Conservation (phyloP, 257 asterid species). For the Apocynum venetum region DNA sequence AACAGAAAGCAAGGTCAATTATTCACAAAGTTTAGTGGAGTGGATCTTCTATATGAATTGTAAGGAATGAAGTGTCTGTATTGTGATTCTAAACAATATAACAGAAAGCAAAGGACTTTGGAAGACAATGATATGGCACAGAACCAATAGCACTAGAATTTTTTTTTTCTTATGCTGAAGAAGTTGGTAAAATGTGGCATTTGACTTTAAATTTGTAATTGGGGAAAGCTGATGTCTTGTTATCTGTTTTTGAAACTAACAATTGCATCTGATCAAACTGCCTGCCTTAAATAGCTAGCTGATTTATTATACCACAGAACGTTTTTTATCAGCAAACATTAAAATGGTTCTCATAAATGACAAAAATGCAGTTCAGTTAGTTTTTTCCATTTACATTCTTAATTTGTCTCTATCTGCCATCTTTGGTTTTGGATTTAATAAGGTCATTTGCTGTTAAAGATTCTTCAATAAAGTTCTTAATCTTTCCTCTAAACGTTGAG, state of each 20-base stretch:
- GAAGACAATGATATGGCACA: not conserved
- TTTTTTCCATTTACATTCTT: not conserved
- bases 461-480: not conserved
- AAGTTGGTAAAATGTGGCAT: not conserved
- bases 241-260: not conserved
- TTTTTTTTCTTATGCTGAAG: not conserved
- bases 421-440: not conserved
- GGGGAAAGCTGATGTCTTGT: not conserved
- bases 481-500: not conserved
- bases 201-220: not conserved
- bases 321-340: not conserved
- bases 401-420: not conserved
- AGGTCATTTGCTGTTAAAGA: not conserved
- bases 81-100: not conserved
- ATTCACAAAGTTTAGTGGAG: no score
- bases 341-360: not conserved
- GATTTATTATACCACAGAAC: not conserved
- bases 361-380: not conserved
- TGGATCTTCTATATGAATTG: no score
- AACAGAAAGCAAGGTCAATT: not conserved
- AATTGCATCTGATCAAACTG: not conserved
- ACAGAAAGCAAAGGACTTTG: not conserved
- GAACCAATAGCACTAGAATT: not conserved
- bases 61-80: not conserved
- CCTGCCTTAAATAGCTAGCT: not conserved